Conservation (phyloP, 1,284 basidiomycete species). For the Trichosporon faecale region DNA sequence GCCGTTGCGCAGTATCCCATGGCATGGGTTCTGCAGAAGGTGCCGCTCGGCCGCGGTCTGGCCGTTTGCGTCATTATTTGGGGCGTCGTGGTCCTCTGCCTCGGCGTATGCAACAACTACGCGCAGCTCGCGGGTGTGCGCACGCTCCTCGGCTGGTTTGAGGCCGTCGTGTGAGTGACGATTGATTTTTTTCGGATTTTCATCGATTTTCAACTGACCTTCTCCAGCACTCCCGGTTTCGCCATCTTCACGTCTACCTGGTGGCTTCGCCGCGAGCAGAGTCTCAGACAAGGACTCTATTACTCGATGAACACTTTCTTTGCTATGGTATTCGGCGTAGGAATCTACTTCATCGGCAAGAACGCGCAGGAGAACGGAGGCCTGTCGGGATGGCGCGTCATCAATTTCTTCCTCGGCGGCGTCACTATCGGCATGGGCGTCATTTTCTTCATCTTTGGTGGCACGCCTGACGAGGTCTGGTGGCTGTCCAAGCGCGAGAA, state of each 20-base stretch:
- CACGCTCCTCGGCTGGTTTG: constrained; percentile 35
- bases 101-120: constrained; percentile 35
- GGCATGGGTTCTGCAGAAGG: constrained; percentile 29
- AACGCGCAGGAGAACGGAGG: constrained; percentile 26
- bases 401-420: constrained; percentile 40
- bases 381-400: constrained; percentile 32
- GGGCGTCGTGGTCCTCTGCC: constrained; percentile 29
- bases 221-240: constrained; percentile 23
- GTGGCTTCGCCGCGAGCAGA: constrained; percentile 35
- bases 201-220: not conserved
- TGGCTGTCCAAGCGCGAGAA: constrained; percentile 34
- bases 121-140: constrained; percentile 30
- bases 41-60: constrained; percentile 33
- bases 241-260: constrained; percentile 34
- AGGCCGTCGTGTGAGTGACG: constrained; percentile 19
- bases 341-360: constrained; percentile 33
- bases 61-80: constrained; percentile 26
- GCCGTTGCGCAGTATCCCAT: constrained; percentile 27
- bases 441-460: constrained; percentile 24
- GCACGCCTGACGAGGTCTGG: constrained; percentile 34
- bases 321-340: constrained; percentile 19
- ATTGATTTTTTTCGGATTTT: not conserved
- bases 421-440: constrained; percentile 25
- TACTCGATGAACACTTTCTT: constrained; percentile 32
- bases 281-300: constrained; percentile 28